Conservation (phyloP, 2,329 filamentous ascomycete genomes). For the Niveomyces coronatus region DNA sequence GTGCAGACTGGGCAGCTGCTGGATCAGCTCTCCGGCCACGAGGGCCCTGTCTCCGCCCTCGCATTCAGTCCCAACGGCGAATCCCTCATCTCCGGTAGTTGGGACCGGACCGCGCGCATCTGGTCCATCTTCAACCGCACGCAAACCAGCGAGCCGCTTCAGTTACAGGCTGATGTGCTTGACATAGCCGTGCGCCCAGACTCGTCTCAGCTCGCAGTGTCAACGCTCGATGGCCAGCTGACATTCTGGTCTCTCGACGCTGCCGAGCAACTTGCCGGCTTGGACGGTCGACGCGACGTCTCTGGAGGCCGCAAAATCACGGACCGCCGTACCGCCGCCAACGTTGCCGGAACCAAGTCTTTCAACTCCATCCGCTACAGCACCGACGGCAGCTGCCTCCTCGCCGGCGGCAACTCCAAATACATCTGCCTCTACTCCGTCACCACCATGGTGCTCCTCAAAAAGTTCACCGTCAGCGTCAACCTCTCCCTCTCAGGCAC, state of each 20-base stretch:
- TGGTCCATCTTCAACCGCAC: constrained; percentile 94
- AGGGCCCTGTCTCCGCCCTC: constrained; percentile 82
- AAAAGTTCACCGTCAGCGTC: constrained; percentile 91
- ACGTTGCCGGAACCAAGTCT: constrained; percentile 78
- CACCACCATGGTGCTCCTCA: constrained; percentile 77
- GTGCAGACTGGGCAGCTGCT: constrained; percentile 95
- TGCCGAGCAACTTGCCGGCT: constrained; percentile 71
- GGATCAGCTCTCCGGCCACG: constrained; percentile 82
- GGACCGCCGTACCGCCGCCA: constrained; percentile 85
- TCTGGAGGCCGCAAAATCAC: constrained; percentile 83
- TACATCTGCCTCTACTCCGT: constrained; percentile 98
- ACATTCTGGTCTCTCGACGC: constrained; percentile 94
- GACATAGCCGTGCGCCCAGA: constrained; percentile 82
- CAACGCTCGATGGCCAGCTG: constrained; percentile 85
- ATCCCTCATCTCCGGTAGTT: constrained; percentile 80
- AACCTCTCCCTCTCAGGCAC: constrained; percentile 95
- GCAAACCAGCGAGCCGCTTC: constrained; percentile 88
- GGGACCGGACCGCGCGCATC: constrained; percentile 90
- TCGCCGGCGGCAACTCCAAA: constrained; percentile 94
- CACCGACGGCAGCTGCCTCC: constrained; percentile 78
- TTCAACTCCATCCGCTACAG: constrained; percentile 87
- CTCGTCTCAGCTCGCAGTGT: constrained; percentile 80
- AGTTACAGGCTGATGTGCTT: constrained; percentile 84
- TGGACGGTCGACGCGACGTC: constrained; percentile 85
- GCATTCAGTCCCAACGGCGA: constrained; percentile 82